Evolutionary conservation across 768 basidiomycete species (phyloP).

Genomic region (Stropharia rugosoannulata): DNA sequence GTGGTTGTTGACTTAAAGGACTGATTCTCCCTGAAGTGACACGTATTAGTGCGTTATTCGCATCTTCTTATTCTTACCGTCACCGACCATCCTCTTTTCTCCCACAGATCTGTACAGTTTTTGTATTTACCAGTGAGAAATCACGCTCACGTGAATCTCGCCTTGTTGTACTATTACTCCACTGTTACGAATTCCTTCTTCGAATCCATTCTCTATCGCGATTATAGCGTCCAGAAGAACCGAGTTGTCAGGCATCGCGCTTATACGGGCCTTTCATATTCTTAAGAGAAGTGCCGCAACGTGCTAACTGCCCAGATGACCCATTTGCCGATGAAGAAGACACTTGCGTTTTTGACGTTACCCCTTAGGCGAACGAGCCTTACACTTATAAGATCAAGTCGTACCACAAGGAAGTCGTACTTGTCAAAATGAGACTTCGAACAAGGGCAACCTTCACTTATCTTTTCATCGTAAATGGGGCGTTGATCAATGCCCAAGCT

Average conservation of each 20-base stretch:
- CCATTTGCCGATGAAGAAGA: background rate
- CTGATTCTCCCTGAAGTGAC: background rate
- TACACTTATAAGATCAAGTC: background rate
- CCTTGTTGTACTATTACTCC: slow-evolving; percentile 3
- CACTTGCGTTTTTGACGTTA: background rate
- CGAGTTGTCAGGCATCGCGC: background rate
- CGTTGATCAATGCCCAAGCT: slow-evolving; percentile 9
- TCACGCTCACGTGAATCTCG: slow-evolving; percentile 14
- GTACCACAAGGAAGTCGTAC: background rate
- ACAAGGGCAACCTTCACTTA: background rate
- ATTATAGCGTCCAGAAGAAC: slow-evolving; percentile 7
- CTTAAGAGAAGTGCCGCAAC: slow-evolving; percentile 8
- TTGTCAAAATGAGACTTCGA: slow-evolving; percentile 1
- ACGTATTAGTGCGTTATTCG: background rate
- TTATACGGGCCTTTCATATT: background rate
- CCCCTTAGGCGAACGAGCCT: background rate
- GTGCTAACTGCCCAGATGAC: slow-evolving; percentile 7
- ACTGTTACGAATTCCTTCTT: slow-evolving; percentile 12
- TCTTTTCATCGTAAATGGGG: background rate
- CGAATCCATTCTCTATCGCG: background rate
- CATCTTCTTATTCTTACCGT: background rate
- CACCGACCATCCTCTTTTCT: background rate
- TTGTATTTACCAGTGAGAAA: background rate
- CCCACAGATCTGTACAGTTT: slow-evolving; percentile 13
- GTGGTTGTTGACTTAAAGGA: slow-evolving; percentile 44